Conservation (phyloP, 1,284 basidiomycete species). For the Omphalotus olearius region DNA sequence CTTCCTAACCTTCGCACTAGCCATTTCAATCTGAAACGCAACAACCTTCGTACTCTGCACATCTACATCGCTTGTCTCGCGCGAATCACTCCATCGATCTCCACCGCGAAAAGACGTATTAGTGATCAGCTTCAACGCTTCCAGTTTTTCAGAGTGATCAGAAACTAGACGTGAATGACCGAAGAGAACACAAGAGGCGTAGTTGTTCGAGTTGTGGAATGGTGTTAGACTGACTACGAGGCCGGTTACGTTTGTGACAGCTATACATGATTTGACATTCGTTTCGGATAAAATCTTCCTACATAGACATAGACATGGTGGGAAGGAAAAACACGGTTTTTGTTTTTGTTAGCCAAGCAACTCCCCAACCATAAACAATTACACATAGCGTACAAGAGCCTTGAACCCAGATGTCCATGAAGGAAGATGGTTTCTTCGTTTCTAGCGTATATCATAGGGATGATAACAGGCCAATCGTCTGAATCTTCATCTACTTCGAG, state of each 20-base stretch:
- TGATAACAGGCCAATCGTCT: not conserved
- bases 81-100: slow-evolving; percentile 2
- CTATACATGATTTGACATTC: too few relatives aligned
- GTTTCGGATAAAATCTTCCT: too few relatives aligned
- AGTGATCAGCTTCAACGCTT: not conserved
- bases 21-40: slow-evolving; percentile 5
- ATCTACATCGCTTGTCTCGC: not conserved
- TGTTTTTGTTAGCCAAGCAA: too few relatives aligned
- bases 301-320: too few relatives aligned
- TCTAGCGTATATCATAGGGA: not conserved
- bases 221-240: too few relatives aligned
- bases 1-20: slow-evolving; percentile 4
- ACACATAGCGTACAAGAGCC: not conserved
- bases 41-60: not conserved
- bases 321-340: too few relatives aligned
- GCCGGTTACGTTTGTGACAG: too few relatives aligned
- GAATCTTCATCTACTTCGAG: too few relatives aligned
- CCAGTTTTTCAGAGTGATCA: not conserved
- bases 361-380: too few relatives aligned
- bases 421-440: not conserved
- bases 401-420: not conserved
- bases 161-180: not conserved
- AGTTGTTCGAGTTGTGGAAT: not conserved
- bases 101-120: not conserved
- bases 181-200: slow-evolving; percentile 4